Conservation (phyloP, 495 filamentous ascomycete genomes). For the Lasiosphaeria miniovina region DNA sequence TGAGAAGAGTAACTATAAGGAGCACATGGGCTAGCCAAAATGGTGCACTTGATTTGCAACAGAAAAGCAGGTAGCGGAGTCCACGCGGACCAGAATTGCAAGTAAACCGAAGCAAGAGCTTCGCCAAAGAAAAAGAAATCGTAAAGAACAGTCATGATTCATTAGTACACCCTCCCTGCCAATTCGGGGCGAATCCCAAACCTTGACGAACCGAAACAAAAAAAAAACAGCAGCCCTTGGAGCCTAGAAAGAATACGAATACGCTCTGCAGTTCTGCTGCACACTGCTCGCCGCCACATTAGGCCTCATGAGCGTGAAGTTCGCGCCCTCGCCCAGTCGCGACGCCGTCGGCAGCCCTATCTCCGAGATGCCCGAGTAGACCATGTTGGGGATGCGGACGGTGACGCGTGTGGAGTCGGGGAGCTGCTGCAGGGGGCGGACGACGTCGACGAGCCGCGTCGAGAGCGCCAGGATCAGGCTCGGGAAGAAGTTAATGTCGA, state of each 20-base stretch:
- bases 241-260: neutral
- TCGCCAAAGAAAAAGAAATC: no score
- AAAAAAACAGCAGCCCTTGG: no score
- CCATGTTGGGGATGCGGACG: constrained; percentile 8
- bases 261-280: neutral
- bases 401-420: constrained; percentile 7
- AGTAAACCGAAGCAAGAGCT: no score
- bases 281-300: neutral
- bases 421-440: constrained; percentile 11
- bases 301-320: neutral
- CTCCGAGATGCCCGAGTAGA: neutral
- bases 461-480: constrained; percentile 9
- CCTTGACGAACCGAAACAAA: no score
- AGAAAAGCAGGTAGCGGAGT: no score
- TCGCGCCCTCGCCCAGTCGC: neutral
- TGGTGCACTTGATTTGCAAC: no score
- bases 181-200: no score
- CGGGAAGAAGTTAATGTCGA: constrained; percentile 19
- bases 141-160: no score
- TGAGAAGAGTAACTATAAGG: no score
- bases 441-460: constrained; percentile 4
- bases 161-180: no score
- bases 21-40: no score
- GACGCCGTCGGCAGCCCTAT: neutral
- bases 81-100: no score